Base-by-base conservation (phyloP, 352 stramenopile species). In the Aphanomyces cochlioides region DNA sequence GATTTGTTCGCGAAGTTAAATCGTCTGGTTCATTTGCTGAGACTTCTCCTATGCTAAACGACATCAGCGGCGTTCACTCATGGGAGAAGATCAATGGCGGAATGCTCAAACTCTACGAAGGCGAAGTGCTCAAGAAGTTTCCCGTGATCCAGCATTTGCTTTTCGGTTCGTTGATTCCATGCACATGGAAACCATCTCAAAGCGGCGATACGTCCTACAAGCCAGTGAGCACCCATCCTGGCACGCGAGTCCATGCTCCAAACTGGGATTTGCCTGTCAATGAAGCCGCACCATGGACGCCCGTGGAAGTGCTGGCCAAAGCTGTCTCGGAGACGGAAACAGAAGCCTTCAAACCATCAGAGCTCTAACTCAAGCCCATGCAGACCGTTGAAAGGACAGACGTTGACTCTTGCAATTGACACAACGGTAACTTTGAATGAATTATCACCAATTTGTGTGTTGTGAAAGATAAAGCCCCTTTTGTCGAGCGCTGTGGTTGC, bases 131-230 rank as follows among this genome's bases (percentile, higher is more conserved):
- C 40, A 95, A 97, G 73, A 99, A 99, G 75, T 81, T 98, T 54
- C 95, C 95, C 17, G 97, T 99, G 17, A 98, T 99, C 57, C 97
- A 99, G 82, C 97, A 99, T 76, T 89, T 99, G 71, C 82, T 98
- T 40, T 99, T 99, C 77, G 96, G 97, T 43, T 90, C 88, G 48
- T 77, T 98, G 21, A 95, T 98, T 21, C 86, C 84, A 39, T 93
- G 84, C 75, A 90, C 84, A 63, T 93, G 84, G 87, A 81, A 72
- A 40, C 83, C 85, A 13, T 90, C 77, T 39, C 83, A 92, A 19
- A 67, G 17, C 28, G 66, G 53, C 54, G 66, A 65, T 4, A 47
- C 66, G 10, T 67, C 66, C 4, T 67, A 72, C 58, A 67, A n/a
- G 19, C 66, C 66, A n/a, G 66, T 72, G 54, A 72, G 66, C 38